These are phyloP conservation scores for Penicillium sp. DNA, from an alignment of 2,329 filamentous ascomycete genomes.

Conservation along the genomic window DNA sequence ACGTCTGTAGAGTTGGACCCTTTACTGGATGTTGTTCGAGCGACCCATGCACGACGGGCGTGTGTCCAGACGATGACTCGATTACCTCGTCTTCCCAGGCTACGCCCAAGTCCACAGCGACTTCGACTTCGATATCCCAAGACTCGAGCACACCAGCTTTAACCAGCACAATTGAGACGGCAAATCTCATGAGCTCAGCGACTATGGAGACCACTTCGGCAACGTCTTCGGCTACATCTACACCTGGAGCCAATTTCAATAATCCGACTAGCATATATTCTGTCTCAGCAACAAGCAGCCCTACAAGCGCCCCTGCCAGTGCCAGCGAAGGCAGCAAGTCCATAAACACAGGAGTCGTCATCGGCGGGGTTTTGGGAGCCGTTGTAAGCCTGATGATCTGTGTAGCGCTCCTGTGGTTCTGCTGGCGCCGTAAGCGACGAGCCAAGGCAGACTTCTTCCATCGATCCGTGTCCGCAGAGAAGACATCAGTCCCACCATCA, in stretches of 20 bases:
- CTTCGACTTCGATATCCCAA: no score
- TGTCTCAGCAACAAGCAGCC: neutral
- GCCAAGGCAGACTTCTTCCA: slow-evolving; percentile 3
- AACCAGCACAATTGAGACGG: neutral
- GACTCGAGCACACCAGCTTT: neutral
- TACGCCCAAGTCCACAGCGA: neutral
- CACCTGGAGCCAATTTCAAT: neutral
- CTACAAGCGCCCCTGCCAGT: neutral
- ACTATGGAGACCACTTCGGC: neutral
- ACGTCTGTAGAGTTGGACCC: slow-evolving; percentile 23
- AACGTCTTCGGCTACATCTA: neutral
- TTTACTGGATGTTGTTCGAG: slow-evolving; percentile 33
- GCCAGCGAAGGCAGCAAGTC: neutral
- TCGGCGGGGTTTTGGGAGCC: slow-evolving; percentile 24
- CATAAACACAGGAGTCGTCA: slow-evolving; percentile 11
- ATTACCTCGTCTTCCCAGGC: neutral
- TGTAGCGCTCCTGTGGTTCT: slow-evolving; percentile 11
- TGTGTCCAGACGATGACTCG: slow-evolving; percentile 26
- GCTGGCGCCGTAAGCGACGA: slow-evolving; percentile 18
- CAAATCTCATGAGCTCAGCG: neutral
- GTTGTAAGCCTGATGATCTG: slow-evolving; percentile 12
- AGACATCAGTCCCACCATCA: neutral
- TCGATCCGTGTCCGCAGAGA: neutral
- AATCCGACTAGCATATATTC: neutral
- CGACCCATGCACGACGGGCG: slow-evolving; percentile 29